Base-by-base conservation (phyloP, 2,329 filamentous ascomycete genomes). In the Penicillium paneum region DNA sequence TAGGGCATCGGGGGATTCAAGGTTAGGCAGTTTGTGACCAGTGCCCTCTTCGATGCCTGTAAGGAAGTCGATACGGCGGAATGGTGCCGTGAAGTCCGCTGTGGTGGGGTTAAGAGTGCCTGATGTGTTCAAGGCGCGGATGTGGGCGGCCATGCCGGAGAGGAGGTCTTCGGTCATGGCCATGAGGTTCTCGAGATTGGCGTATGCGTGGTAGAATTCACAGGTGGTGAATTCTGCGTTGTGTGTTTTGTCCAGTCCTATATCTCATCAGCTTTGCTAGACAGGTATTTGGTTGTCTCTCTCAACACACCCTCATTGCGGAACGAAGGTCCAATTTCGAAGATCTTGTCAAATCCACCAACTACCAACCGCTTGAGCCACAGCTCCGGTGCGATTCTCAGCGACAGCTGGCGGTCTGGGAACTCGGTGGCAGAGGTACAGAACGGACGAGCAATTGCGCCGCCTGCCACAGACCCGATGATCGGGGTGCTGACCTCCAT, bases 171-270 rank as follows among this genome's bases (percentile, higher is more conserved):
- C 89, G 0, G 93, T 97, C 69, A 86, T 83, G 19, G 73, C 69
- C 67, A 96, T 91, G 47, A 97, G 77, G 39, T 89, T 83, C 34
- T 85, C 77, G 0, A 97, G 81, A 60, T 87, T 89, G 56, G 88
- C 85, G 66, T 92, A 95, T 3, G 92, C 87, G 57, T 89, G 87
- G 74, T 99, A 99, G 75, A 96, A 97, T 75, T 99, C 94, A 78
- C 93, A 97, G 56, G 90, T 97, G 41, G 90, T 94, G 75, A 97
- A 99, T 70, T 99, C 94, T 0, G 94, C 93, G 68, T 99, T 99
- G 71, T 99, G 94, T 0, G 91, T 96, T 29, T 83, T 83, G 71
- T 97, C 92, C 34, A 96, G 73, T 1, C 82, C 81, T 78, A 35
- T 32, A 17, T 13, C 28, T 40, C 12, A 24, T 64, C 38, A 65